Conservation (phyloP, 2,329 filamentous ascomycete species). For the Bipolaris cookei region DNA sequence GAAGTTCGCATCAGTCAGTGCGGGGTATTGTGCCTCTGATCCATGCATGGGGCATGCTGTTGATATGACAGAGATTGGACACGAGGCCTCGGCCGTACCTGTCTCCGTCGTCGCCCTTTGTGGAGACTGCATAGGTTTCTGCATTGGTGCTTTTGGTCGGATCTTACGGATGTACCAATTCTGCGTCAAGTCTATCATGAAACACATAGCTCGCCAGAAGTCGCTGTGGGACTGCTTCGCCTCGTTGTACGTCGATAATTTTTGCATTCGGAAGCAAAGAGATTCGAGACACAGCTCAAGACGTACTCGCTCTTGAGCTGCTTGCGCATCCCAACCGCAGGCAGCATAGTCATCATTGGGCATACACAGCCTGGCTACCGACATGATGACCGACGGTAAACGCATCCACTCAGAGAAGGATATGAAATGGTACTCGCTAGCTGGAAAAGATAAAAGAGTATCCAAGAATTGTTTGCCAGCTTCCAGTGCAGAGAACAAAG, state of each 20-base stretch:
- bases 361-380: slow-evolving; percentile 38
- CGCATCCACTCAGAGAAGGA: slow-evolving; percentile 46
- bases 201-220: slow-evolving; percentile 42
- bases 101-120: slow-evolving; percentile 14
- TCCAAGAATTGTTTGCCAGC: slow-evolving; percentile 73
- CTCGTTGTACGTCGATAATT: slow-evolving; percentile 34
- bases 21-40: neutral
- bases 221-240: slow-evolving; percentile 34
- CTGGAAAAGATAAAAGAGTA: slow-evolving; percentile 71
- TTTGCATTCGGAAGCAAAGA: slow-evolving; percentile 44
- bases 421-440: slow-evolving; percentile 54
- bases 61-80: slow-evolving; percentile 11
- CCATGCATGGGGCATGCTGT: slow-evolving; percentile 9
- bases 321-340: slow-evolving; percentile 41
- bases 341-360: slow-evolving; percentile 30
- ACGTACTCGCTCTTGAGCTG: slow-evolving; percentile 40
- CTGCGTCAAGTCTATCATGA: slow-evolving; percentile 39
- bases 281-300: slow-evolving; percentile 44
- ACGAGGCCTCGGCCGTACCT: slow-evolving; percentile 11
- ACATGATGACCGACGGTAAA: slow-evolving; percentile 40
- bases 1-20: slow-evolving; percentile 5
- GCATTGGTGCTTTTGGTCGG: slow-evolving; percentile 7
- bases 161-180: slow-evolving; percentile 41
- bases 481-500: slow-evolving; percentile 52
- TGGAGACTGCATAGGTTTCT: slow-evolving; percentile 5